These are phyloP conservation scores for Spathaspora hagerdaliae DNA, from an alignment of 805 yeast genomes.

Conservation along the genomic window DNA sequence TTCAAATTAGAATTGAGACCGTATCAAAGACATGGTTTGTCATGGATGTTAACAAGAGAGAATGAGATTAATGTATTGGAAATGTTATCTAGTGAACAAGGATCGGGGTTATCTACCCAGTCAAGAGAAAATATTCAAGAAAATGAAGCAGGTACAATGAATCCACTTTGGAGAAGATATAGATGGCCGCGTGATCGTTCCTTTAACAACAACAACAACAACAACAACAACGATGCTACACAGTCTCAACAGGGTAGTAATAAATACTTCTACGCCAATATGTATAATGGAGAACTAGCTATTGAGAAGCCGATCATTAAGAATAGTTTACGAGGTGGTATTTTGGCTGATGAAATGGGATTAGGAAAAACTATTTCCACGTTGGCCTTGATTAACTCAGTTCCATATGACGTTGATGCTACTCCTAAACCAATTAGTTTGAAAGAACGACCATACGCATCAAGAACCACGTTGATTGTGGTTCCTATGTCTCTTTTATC, in stretches of 20 bases:
- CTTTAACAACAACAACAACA: not conserved
- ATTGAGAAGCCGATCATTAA: constrained; percentile 61
- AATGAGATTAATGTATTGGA: constrained; percentile 50
- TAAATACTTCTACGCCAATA: constrained; percentile 63
- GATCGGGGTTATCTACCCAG: constrained; percentile 21
- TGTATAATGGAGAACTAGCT: constrained; percentile 77
- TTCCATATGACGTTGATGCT: constrained; percentile 46
- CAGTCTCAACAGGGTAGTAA: constrained; percentile 9
- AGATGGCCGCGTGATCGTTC: constrained; percentile 54
- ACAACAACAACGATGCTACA: too few relatives aligned
- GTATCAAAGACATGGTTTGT: constrained; percentile 80
- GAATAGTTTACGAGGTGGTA: constrained; percentile 71
- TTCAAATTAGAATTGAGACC: constrained; percentile 61
- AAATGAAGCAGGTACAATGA: constrained; percentile 52
- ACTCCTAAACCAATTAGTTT: not conserved
- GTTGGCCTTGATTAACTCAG: constrained; percentile 64
- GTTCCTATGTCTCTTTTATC: constrained; percentile 89
- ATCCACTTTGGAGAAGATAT: constrained; percentile 83
- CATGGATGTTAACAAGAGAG: constrained; percentile 88
- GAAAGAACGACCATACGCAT: constrained; percentile 48
- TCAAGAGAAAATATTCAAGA: constrained; percentile 17
- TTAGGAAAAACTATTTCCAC: constrained; percentile 90
- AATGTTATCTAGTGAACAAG: constrained; percentile 16
- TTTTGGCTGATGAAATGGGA: constrained; percentile 96
- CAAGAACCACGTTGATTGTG: constrained; percentile 68